Percentiles rank a stretch among this genome's conserved stretches.
These are phyloP conservation scores for Penicillium sp. DNA, from an alignment of 2,329 filamentous ascomycete species.

Conservation along the genomic window DNA sequence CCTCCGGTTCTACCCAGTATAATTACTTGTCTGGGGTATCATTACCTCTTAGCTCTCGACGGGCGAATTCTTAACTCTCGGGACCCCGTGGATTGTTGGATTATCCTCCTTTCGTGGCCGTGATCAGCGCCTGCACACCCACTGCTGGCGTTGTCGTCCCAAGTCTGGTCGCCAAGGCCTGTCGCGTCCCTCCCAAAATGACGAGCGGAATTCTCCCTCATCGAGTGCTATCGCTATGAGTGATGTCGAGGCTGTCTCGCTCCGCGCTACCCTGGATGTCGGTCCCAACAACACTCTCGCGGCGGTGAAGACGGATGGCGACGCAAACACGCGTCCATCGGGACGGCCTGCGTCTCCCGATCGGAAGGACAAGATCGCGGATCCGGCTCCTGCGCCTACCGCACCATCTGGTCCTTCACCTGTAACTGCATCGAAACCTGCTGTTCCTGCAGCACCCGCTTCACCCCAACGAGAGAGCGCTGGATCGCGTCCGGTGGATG, in stretches of 20 bases:
- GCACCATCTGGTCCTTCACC: background rate
- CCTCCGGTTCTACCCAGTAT: background rate
- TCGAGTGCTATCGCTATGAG: conserved; percentile 51
- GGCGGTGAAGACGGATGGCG: conserved; percentile 32
- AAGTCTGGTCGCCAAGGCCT: conserved; percentile 28
- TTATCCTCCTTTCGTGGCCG: conserved; percentile 24
- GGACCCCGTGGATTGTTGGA: background rate
- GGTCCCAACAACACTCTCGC: conserved; percentile 35
- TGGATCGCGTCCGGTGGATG: conserved; percentile 26
- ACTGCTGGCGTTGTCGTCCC: conserved; percentile 38
- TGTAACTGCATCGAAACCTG: conserved; percentile 8
- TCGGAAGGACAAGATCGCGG: conserved; percentile 18
- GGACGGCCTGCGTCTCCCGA: conserved; percentile 25
- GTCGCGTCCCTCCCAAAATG: conserved; percentile 47
- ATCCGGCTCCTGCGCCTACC: background rate
- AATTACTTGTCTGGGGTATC: background rate
- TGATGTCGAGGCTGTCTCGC: conserved; percentile 47
- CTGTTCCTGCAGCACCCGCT: conserved; percentile 1
- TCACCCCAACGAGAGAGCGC: conserved; percentile 23
- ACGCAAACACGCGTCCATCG: conserved; percentile 13
- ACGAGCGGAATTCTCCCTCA: conserved; percentile 43
- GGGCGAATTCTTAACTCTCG: background rate
- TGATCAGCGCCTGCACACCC: conserved; percentile 36
- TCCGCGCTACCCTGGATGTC: conserved; percentile 42
- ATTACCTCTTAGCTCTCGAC: background rate